Percentiles rank a stretch among this genome's conserved stretches.
Conservation (phyloP, 495 filamentous ascomycete genomes). For the Aspergillus baeticus region DNA sequence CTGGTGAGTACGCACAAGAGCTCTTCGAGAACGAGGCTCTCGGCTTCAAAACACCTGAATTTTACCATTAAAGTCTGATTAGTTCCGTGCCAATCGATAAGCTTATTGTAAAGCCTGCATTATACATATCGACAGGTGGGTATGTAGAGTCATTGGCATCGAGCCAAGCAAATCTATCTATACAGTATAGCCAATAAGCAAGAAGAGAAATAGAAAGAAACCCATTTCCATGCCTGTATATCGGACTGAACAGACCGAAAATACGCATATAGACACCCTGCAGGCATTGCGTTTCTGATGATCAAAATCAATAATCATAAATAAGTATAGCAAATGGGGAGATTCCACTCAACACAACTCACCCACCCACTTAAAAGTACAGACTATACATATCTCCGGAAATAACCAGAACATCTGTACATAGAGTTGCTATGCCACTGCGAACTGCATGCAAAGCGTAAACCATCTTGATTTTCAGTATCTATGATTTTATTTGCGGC, state of each 20-base stretch:
- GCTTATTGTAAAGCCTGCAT: background rate
- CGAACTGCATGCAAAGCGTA: background rate
- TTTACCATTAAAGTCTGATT: too few relatives aligned
- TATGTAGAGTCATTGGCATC: conserved; percentile 15
- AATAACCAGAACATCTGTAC: background rate
- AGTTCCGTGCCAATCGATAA: too few relatives aligned
- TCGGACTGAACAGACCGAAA: background rate
- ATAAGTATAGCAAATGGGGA: background rate
- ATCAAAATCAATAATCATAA: background rate
- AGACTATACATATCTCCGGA: background rate
- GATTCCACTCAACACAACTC: too few relatives aligned
- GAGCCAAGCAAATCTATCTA: conserved; percentile 10
- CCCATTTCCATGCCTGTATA: background rate
- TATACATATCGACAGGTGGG: too few relatives aligned
- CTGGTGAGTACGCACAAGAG: too few relatives aligned
- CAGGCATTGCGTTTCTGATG: background rate
- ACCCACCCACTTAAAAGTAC: background rate
- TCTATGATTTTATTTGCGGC: conserved; percentile 1
- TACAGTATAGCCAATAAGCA: conserved; percentile 1
- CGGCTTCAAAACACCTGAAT: too few relatives aligned
- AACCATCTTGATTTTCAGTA: background rate
- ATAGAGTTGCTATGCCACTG: background rate
- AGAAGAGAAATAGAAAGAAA: background rate
- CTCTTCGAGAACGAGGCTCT: too few relatives aligned
- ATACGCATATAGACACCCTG: background rate